These are phyloP conservation scores for Entonaema liquescens DNA, from an alignment of 495 filamentous ascomycete species.

Conservation along the genomic window DNA sequence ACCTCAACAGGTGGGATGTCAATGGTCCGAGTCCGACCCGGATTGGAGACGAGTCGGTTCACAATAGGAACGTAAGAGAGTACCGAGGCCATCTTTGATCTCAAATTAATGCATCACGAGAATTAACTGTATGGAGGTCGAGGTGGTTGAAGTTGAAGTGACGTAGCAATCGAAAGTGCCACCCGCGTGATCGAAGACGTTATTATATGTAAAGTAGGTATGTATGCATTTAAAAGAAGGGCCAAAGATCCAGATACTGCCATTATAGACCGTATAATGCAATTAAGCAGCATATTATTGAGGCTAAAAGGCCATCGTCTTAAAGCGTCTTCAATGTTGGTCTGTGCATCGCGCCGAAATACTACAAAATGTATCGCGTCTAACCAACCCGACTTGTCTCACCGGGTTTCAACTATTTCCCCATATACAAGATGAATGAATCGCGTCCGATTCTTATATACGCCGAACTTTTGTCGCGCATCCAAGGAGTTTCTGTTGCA, in stretches of 20 bases:
- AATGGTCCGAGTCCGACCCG: slow-evolving; percentile 54
- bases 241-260: not conserved
- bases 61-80: slow-evolving; percentile 60
- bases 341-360: slow-evolving; percentile 11
- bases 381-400: not conserved
- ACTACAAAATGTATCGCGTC: slow-evolving; percentile 5
- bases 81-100: slow-evolving; percentile 51
- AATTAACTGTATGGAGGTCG: not conserved
- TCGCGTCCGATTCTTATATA: slow-evolving; percentile 65
- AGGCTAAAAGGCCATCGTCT: not conserved
- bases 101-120: slow-evolving; percentile 21
- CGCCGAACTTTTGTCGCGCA: slow-evolving; percentile 87
- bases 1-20: slow-evolving; percentile 74
- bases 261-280: not conserved
- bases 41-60: slow-evolving; percentile 50
- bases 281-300: not conserved
- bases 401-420: slow-evolving; percentile 19
- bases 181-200: slow-evolving; percentile 1
- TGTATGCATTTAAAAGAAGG: not conserved
- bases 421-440: slow-evolving; percentile 41
- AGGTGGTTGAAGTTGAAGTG: slow-evolving; percentile 5
- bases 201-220: not conserved
- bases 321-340: not conserved
- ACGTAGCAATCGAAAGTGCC: slow-evolving; percentile 5
- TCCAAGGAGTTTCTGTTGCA: slow-evolving; percentile 81